Base-by-base conservation (phyloP, 2,329 filamentous ascomycete genomes). In the Xylaria sp. region DNA sequence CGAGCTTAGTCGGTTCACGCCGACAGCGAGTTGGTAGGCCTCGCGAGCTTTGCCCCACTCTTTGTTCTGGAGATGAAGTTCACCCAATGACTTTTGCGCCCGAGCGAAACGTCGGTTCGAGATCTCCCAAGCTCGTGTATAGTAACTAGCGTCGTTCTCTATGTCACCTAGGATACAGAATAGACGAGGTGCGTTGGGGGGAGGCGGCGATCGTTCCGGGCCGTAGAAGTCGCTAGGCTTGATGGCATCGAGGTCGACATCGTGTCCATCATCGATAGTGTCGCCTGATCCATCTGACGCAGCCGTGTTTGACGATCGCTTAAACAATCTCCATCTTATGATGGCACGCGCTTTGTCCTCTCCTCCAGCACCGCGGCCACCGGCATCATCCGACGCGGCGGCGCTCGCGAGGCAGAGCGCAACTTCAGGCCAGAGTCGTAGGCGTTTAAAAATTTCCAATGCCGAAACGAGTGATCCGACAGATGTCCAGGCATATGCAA, bases 151-250 rank as follows among this genome's bases (percentile, higher is more conserved):
- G 9, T 95, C 85, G 21, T 87, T 82, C 67, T 96, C 91, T 15
- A 99, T 83, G 69, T 99, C 95, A 17, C 94, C 95, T 1, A 99
- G 81, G 59, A 99, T 97, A 73, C 94, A 98, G 80, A 93, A 94
- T 4, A 98, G 79, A 0, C 95, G 87, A 0, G 95, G 90, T 1
- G 94, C 92, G 72, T 98, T 92, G 1, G 90, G 83, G 0, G 93
- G 92, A 0, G 91, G 79, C 0, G 91, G 90, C 4, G 84, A 78
- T 1, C 88, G 82, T 70, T 92, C 89, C 1, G 87, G 82, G 0
- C 93, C 93, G 5, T 72, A 71, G 66, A 82, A 86, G 52, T 81
- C 77, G 13, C 79, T 73, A 4, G 79, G 79, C 48, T 78, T 89
- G 77, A 88, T 86, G 75, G 72, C 79, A 64, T 74, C 85, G 11